These are phyloP conservation scores for Ascochyta clinopodiicola DNA, from an alignment of 2,329 filamentous ascomycete species.

Conservation along the genomic window DNA sequence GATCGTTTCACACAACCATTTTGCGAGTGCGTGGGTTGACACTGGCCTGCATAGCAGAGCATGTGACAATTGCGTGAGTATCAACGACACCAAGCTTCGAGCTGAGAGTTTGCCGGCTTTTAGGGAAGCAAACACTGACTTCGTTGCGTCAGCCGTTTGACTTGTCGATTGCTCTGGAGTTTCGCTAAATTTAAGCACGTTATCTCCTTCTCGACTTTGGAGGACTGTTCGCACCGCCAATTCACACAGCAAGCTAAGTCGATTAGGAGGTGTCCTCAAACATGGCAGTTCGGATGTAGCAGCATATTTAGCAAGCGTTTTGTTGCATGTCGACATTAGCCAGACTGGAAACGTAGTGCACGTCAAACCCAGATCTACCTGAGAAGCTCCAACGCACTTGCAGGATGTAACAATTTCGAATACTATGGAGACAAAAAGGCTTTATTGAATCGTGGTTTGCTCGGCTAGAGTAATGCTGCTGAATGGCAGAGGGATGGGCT, in stretches of 20 bases:
- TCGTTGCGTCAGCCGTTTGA: background rate
- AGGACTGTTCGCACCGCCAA: background rate
- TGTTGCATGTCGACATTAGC: background rate
- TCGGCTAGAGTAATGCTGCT: no score
- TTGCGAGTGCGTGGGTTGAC: background rate
- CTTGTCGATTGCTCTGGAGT: background rate
- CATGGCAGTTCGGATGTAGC: no score
- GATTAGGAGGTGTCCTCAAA: background rate
- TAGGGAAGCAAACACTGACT: background rate
- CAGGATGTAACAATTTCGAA: background rate
- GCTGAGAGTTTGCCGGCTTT: background rate
- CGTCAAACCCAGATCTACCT: background rate
- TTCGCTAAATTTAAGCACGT: background rate
- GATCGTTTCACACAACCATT: background rate
- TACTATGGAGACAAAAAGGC: background rate
- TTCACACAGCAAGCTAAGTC: background rate
- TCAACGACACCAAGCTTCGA: background rate
- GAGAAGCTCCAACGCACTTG: background rate
- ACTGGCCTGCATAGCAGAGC: background rate
- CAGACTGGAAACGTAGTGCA: background rate
- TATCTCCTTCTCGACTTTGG: background rate
- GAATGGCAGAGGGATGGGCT: no score
- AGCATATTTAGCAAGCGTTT: no score
- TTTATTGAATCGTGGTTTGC: no score
- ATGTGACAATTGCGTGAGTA: background rate